phyloP scores from a whole-genome alignment of 192 early-diverging fungal species.

The Coemansia sp. region DNA sequence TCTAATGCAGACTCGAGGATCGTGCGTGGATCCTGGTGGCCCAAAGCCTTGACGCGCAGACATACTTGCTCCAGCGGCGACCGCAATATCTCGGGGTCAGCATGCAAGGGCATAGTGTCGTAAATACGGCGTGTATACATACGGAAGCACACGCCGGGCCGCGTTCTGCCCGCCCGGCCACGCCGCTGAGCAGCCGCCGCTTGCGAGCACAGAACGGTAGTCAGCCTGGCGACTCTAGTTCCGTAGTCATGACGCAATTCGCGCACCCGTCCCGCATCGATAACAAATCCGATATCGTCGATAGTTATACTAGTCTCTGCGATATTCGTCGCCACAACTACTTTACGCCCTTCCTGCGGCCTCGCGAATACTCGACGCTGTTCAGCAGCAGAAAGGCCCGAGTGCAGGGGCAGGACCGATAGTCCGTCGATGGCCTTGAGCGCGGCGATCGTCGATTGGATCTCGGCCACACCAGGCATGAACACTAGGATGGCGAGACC shows the following conservation, averaged over 20 bases:
- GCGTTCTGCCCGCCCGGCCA: conserved; percentile 84
- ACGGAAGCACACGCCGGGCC: conserved; percentile 75
- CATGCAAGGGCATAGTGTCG: conserved; percentile 61
- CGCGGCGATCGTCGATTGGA: conserved; percentile 67
- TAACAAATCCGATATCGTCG: conserved; percentile 73
- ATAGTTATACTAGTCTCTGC: conserved; percentile 72
- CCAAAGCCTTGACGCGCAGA: conserved; percentile 69
- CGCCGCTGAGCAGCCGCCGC: conserved; percentile 68
- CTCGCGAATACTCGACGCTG: conserved; percentile 60
- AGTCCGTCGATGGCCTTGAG: conserved; percentile 22
- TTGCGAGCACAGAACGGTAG: conserved; percentile 55
- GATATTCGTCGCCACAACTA: conserved; percentile 88
- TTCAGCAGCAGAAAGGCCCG: conserved; percentile 57
- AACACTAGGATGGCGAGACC: conserved; percentile 69
- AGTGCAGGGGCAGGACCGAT: conserved; percentile 63
- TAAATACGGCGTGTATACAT: conserved; percentile 62
- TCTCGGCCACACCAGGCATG: conserved; percentile 74
- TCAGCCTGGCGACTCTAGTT: conserved; percentile 64
- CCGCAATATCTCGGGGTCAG: conserved; percentile 77
- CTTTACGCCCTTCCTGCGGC: conserved; percentile 66
- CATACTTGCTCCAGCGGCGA: conserved; percentile 86
- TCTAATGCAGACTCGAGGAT: conserved; percentile 67
- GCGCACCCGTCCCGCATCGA: conserved; percentile 71
- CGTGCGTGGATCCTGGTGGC: conserved; percentile 56
- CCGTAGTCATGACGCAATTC: conserved; percentile 59